Conservation (phyloP, 148 eudicot species). For the Fagopyrum tataricum region DNA sequence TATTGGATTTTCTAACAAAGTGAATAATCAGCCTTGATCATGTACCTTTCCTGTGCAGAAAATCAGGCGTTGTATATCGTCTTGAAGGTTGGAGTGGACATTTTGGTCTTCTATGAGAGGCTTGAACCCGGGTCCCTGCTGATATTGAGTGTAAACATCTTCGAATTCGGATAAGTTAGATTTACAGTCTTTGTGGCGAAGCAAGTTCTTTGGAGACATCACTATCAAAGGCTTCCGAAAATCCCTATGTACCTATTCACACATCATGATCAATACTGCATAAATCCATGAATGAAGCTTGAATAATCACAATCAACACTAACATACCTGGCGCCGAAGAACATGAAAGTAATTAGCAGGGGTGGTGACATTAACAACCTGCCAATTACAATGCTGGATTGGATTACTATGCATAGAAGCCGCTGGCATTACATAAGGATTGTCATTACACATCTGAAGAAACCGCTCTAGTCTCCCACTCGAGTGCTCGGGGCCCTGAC, state of each 20-base stretch:
- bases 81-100: constrained; percentile 55
- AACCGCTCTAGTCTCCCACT: constrained; percentile 71
- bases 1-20: not conserved
- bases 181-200: constrained; percentile 75
- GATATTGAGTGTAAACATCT: constrained; percentile 31
- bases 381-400: constrained; percentile 82
- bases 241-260: constrained; percentile 54
- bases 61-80: constrained; percentile 54
- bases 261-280: constrained; percentile 9
- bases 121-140: constrained; percentile 81
- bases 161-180: constrained; percentile 70
- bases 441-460: constrained; percentile 77
- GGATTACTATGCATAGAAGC: constrained; percentile 48
- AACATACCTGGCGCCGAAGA: constrained; percentile 61
- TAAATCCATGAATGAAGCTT: not conserved
- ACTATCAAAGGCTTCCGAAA: constrained; percentile 75
- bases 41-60: constrained; percentile 78
- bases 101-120: constrained; percentile 73
- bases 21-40: not conserved
- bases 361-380: constrained; percentile 67
- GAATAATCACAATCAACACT: not conserved
- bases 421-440: constrained; percentile 68
- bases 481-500: constrained; percentile 87
- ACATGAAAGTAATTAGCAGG: constrained; percentile 79
- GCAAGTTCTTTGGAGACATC: constrained; percentile 71